phyloP scores from a whole-genome alignment of 129 eudicot genomes.

The sunflower (Helianthus annuus) region HanXRQr2.0-SUNRISE NC_035448.2:187819569-187820068 shows the following conservation, averaged over 20 bases:
- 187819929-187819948: background rate
- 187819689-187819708: too few relatives aligned
- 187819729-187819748: too few relatives aligned
- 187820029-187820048: constrained; percentile 28
- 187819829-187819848: background rate
- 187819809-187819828: background rate
- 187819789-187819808: too few relatives aligned
- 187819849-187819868: background rate
- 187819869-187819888: background rate
- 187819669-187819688: too few relatives aligned
- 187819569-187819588: too few relatives aligned
- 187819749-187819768: too few relatives aligned
- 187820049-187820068: background rate
- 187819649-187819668: too few relatives aligned
- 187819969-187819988: constrained; percentile 4
- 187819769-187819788: too few relatives aligned
- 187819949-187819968: background rate
- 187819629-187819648: too few relatives aligned
- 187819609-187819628: too few relatives aligned
- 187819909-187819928: constrained; percentile 14
- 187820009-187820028: constrained; percentile 30
- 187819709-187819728: too few relatives aligned
- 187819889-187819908: constrained; percentile 10
- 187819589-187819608: too few relatives aligned
- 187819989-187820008: background rate